phyloP scores from a whole-genome alignment of 345 rosid genomes.

The Sonneratia caseolaris region DNA sequence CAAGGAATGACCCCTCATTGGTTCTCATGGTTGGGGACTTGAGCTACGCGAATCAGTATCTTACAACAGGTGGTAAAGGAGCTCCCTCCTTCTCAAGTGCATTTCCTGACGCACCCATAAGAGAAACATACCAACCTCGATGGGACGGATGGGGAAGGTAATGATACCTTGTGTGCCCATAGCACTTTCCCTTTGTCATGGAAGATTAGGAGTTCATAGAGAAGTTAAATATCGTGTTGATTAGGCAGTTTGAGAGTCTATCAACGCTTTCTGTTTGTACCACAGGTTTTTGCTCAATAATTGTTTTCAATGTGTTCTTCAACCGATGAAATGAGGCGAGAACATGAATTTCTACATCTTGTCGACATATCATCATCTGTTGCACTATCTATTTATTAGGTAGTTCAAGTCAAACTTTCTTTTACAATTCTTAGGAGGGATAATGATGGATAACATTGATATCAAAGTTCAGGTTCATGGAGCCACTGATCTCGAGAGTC shows the following conservation, averaged over 20 bases:
- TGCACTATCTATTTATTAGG: background rate
- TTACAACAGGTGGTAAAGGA: constrained; percentile 66
- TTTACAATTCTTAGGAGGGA: background rate
- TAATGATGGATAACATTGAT: constrained; percentile 1
- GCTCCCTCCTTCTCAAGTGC: constrained; percentile 62
- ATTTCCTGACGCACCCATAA: constrained; percentile 63
- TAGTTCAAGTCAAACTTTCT: background rate
- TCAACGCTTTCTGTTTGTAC: no score
- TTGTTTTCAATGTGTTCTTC: no score
- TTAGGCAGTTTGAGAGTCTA: no score
- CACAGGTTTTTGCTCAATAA: no score
- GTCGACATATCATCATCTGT: background rate
- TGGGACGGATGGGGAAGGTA: constrained; percentile 99
- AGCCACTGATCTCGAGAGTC: constrained; percentile 63
- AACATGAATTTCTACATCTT: no score
- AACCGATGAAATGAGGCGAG: no score
- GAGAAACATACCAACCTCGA: constrained; percentile 87
- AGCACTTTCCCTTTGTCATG: background rate
- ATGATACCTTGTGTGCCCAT: background rate
- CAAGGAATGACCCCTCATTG: constrained; percentile 54
- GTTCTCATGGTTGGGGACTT: constrained; percentile 73
- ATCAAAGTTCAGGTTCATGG: constrained; percentile 55
- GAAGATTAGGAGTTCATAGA: background rate
- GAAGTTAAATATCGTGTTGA: no score
- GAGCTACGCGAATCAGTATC: constrained; percentile 75